A percentile compares a stretch with the other conserved stretches of the same genome.
Conservation (phyloP, 768 basidiomycete genomes). For the Epithele typhae region DNA sequence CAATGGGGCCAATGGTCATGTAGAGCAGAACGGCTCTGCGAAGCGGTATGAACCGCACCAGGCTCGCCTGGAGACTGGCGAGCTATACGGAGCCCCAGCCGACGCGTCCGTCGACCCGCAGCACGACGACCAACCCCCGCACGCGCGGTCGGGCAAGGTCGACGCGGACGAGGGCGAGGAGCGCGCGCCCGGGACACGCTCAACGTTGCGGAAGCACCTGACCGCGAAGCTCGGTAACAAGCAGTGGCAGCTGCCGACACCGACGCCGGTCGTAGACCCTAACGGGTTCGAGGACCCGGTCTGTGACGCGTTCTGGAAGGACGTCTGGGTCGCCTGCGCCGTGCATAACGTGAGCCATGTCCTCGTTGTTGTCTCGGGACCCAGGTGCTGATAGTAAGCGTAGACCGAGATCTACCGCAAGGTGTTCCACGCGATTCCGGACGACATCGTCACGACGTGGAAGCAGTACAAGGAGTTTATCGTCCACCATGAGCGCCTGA, state of each 20-base stretch:
- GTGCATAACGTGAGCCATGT: conserved; percentile 72
- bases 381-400: conserved; percentile 1
- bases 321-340: conserved; percentile 84
- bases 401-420: conserved; percentile 95
- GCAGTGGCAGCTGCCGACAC: conserved; percentile 59
- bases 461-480: conserved; percentile 91
- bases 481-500: conserved; percentile 67
- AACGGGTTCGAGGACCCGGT: conserved; percentile 88
- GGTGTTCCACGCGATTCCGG: conserved; percentile 91
- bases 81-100: conserved; percentile 52
- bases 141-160: conserved; percentile 39
- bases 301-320: conserved; percentile 82
- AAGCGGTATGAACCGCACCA: conserved; percentile 22
- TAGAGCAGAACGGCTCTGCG: background rate
- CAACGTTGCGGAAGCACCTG: conserved; percentile 51
- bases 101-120: conserved; percentile 40
- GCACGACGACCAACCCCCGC: conserved; percentile 44
- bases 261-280: conserved; percentile 69
- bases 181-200: conserved; percentile 43
- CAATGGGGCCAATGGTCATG: too few species aligned
- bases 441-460: conserved; percentile 92
- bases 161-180: conserved; percentile 50
- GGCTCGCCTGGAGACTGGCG: conserved; percentile 36
- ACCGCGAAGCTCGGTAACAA: conserved; percentile 47
- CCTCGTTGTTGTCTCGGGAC: background rate